These are phyloP conservation scores for Achaetomiella virescens DNA, from an alignment of 495 filamentous ascomycete species.

Conservation along the genomic window DNA sequence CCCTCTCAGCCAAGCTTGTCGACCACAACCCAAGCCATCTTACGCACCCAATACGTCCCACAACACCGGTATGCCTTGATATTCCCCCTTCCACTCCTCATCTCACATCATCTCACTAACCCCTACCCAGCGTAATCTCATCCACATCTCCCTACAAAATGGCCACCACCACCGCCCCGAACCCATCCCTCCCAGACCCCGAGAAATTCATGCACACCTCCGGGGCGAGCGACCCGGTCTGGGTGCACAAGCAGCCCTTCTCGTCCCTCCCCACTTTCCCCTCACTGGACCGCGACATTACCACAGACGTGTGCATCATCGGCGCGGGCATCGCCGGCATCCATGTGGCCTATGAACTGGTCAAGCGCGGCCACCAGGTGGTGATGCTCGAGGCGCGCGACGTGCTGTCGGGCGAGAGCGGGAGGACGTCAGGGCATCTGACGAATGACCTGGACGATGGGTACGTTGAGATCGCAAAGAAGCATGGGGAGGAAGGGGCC, in stretches of 20 bases:
- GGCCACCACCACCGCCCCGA: background rate
- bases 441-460: conserved; percentile 49
- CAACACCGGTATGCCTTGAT: background rate
- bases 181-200: conserved; percentile 4
- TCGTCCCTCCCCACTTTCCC: conserved; percentile 41
- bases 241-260: conserved; percentile 47
- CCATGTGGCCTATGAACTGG: conserved; percentile 47
- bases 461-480: conserved; percentile 44
- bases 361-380: conserved; percentile 43
- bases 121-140: background rate
- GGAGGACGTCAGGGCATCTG: conserved; percentile 50
- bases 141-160: background rate
- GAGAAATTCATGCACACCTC: conserved; percentile 44
- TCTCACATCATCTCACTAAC: background rate
- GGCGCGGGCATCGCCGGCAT: conserved; percentile 53
- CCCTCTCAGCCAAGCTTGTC: background rate
- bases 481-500: conserved; percentile 45
- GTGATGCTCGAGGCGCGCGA: conserved; percentile 51
- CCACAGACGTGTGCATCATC: conserved; percentile 47
- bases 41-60: background rate
- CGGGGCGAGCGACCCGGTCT: conserved; percentile 45
- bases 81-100: background rate
- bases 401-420: conserved; percentile 47
- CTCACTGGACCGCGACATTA: conserved; percentile 29
- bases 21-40: background rate